Base-by-base conservation (phyloP, 306 rosid genomes). In the Castanopsis chinensis region DNA sequence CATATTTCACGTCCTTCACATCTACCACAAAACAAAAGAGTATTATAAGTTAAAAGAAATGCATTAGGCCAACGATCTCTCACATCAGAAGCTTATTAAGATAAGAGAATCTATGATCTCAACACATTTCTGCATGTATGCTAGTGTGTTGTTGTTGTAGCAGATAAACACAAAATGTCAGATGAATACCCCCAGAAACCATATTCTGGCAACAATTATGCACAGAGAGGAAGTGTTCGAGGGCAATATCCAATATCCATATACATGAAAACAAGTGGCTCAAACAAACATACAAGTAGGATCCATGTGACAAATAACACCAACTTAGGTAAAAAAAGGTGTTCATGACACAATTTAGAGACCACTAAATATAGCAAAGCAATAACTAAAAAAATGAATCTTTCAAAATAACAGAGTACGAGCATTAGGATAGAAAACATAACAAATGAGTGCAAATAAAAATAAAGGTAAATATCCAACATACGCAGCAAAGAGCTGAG, bases 1-100 rank as follows among this genome's bases (percentile, higher is more conserved):
- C 99, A 76, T 85, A 95, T 85, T 89, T 95, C 75, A 93, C 97
- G 75, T 93, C 99, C 89, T 95, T 95, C 87, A 93, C 98, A 73
- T 95, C 99, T 95, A 91, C 79, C 74, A 52, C 69, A 51, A 82
- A 73, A 73, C 59, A 77, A 86, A 72, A 51, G 37, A 23, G 13
- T 12, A 71, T 20, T 21, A 45, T 4, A 23, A 6, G 30, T 28
- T 45, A 71, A 4, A 43, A 21, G 56, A 71, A 19, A 80, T 28
- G 45, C 41, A 37, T 14, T 14, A 27, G 17, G 17, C 69, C 28
- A 32, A 27, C n/a, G 4, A 61, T 18, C 37, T 27, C 65, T 5
- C 37, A 0, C n/a, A 11, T 61, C 33, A 3, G 35, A 25, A 61
- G 28, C 41, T 61, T 28, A 14, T 20, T 59, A 8, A 59, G 65